A percentile compares a stretch with the other conserved stretches of the same genome.
phyloP scores from a whole-genome alignment of 108 stramenopile genomes.

The Fistulifera solaris region DNA sequence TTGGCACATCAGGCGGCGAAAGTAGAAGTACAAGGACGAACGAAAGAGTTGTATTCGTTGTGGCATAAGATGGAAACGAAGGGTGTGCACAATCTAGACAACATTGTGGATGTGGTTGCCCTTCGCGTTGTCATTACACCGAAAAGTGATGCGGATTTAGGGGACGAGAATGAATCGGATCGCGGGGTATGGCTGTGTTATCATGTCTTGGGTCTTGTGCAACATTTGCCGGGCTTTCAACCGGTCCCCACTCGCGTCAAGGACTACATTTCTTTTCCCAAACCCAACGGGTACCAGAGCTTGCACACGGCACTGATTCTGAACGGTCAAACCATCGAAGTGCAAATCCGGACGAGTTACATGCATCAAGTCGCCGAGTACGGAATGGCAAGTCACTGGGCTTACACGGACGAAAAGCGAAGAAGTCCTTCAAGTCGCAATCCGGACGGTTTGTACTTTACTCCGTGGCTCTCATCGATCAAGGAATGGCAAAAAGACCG shows the following conservation, averaged over 20 bases:
- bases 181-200: conserved; percentile 88
- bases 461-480: conserved; percentile 83
- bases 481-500: conserved; percentile 87
- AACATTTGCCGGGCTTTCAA: conserved; percentile 82
- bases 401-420: conserved; percentile 67
- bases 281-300: conserved; percentile 90
- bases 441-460: conserved; percentile 52
- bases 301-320: conserved; percentile 84
- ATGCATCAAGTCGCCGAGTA: conserved; percentile 95
- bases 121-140: conserved; percentile 85
- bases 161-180: conserved; percentile 31
- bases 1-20: conserved; percentile 51
- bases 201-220: conserved; percentile 86
- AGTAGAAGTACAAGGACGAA: conserved; percentile 77
- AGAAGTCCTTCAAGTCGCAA: conserved; percentile 14
- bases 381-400: conserved; percentile 92
- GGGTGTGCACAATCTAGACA: conserved; percentile 66
- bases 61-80: conserved; percentile 96
- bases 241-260: conserved; percentile 85
- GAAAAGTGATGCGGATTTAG: conserved; percentile 21
- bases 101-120: conserved; percentile 89
- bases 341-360: conserved; percentile 85
- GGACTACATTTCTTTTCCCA: conserved; percentile 92
- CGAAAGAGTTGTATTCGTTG: conserved; percentile 87
- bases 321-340: conserved; percentile 88